Percentiles rank a stretch among this genome's conserved stretches.
Conservation (phyloP, 2,329 filamentous ascomycete species). For the Moelleriella libera region DNA sequence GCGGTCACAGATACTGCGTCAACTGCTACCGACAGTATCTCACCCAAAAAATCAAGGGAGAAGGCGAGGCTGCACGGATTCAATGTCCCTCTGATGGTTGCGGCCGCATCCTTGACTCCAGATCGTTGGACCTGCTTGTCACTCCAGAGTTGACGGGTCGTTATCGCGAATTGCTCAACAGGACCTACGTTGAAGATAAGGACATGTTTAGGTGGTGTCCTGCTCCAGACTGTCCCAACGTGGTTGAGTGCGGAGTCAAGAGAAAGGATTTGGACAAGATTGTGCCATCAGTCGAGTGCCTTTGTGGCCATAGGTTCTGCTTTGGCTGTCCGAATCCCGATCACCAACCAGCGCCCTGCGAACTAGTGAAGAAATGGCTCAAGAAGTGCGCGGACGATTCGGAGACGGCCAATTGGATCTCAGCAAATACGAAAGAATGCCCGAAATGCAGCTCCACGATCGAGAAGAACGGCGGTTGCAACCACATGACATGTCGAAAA, state of each 20-base stretch:
- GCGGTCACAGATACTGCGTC: conserved; percentile 84
- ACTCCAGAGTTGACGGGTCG: conserved; percentile 40
- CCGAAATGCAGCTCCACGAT: conserved; percentile 94
- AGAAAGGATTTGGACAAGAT: conserved; percentile 72
- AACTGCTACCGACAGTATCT: conserved; percentile 89
- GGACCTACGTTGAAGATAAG: conserved; percentile 95
- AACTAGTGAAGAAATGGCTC: conserved; percentile 84
- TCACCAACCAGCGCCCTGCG: conserved; percentile 86
- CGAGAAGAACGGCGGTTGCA: conserved; percentile 96
- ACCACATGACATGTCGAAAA: conserved; percentile 95
- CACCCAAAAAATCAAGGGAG: conserved; percentile 82
- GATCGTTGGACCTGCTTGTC: conserved; percentile 68
- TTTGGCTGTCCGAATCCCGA: conserved; percentile 85
- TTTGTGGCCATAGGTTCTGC: conserved; percentile 79
- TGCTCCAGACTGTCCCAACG: conserved; percentile 91
- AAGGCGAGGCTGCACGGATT: conserved; percentile 89
- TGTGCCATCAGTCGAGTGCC: conserved; percentile 81
- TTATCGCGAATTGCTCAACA: conserved; percentile 75
- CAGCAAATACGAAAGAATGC: conserved; percentile 96
- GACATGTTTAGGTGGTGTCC: conserved; percentile 96
- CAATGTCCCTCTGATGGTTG: conserved; percentile 84
- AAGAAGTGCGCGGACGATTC: conserved; percentile 98
- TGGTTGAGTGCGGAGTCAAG: conserved; percentile 77
- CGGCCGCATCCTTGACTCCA: conserved; percentile 80
- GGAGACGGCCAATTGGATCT: conserved; percentile 98